Conservation (phyloP, 495 filamentous ascomycete species). For the Annulohypoxylon nitens region DNA sequence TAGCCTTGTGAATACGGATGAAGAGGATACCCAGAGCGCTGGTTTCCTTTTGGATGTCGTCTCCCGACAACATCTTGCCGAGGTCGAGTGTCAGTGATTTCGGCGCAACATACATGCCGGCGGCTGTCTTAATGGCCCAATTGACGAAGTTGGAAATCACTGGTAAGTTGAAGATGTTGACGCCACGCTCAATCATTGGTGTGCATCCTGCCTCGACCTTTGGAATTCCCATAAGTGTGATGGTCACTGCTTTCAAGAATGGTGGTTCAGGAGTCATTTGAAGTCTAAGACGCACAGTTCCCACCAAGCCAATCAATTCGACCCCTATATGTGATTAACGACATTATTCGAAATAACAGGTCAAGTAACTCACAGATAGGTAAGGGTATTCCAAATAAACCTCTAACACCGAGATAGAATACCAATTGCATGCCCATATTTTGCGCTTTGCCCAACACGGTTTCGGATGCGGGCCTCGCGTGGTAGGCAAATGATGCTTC, state of each 20-base stretch:
- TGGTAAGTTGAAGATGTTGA: constrained; percentile 92
- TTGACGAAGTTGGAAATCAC: constrained; percentile 97
- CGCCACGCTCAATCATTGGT: constrained; percentile 87
- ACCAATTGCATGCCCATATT: constrained; percentile 97
- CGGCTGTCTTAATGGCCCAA: constrained; percentile 89
- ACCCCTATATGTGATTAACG: constrained; percentile 62
- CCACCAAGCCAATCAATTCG: constrained; percentile 86
- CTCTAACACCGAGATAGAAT: constrained; percentile 90
- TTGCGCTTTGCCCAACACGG: constrained; percentile 80
- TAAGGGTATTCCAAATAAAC: constrained; percentile 87
- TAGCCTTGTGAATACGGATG: constrained; percentile 88
- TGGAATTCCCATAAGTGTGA: constrained; percentile 92
- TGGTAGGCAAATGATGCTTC: constrained; percentile 96
- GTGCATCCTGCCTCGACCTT: constrained; percentile 92
- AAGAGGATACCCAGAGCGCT: constrained; percentile 88
- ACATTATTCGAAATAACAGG: not conserved
- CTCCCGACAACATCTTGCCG: constrained; percentile 88
- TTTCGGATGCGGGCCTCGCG: constrained; percentile 76
- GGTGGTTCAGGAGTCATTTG: constrained; percentile 90
- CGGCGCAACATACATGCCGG: constrained; percentile 93
- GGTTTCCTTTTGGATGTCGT: constrained; percentile 90
- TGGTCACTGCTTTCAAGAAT: constrained; percentile 90
- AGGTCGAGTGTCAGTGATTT: constrained; percentile 95
- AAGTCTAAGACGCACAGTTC: constrained; percentile 84
- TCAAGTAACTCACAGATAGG: constrained; percentile 71